Evolutionary conservation across 179 eudicot species (phyloP), one percentile per base, ranked within the genome.

Genomic region (Patellifolia procumbens): DNA sequence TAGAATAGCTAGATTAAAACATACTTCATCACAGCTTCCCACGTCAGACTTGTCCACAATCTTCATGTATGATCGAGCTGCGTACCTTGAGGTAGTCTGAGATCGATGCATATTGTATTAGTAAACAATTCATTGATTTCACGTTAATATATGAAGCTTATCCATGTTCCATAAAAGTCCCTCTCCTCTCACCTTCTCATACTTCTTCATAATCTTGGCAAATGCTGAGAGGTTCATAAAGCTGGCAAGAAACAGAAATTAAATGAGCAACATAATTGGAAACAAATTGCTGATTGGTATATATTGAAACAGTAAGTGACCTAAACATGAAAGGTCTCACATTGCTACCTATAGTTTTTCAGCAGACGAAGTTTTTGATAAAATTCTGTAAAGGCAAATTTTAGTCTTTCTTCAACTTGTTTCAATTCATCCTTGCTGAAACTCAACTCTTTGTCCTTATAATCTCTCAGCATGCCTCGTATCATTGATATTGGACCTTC

Each of bases 201-300:
- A 91, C 69, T 92, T 92, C 83, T 92, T 92, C 87, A 92, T 77
- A 87, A 89, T 91, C 91, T 92, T 92, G 79, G 93, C 84, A 79
- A 92, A 88, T 73, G 96, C 97, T 8, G 87, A 83, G 69, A 91
- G 90, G 76, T 92, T 92, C 83, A 86, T 81, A 78, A 83, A 91
- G 73, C 94, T 91, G 87, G 43, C 74, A 68, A 48, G 73, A 56
- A 48, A 51, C 49, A 74, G 8, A 13, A 58, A 70, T 63, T 58
- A 63, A 32, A 65, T 62, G 32, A 81, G 68, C 65, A 15, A 24
- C 12, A 9, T n/a, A 19, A 15, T 13, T 72, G 3, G 13, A 76
- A 52, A 22, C 58, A 20, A 32, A 29, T 13, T 26, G 48, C n/a
- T 7, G 45, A 65, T 45, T 12, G 58, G 31, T 49, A 28, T 7